These are phyloP conservation scores for Penicillium sp. DNA, from an alignment of 2,329 filamentous ascomycete genomes.

Conservation along the genomic window DNA sequence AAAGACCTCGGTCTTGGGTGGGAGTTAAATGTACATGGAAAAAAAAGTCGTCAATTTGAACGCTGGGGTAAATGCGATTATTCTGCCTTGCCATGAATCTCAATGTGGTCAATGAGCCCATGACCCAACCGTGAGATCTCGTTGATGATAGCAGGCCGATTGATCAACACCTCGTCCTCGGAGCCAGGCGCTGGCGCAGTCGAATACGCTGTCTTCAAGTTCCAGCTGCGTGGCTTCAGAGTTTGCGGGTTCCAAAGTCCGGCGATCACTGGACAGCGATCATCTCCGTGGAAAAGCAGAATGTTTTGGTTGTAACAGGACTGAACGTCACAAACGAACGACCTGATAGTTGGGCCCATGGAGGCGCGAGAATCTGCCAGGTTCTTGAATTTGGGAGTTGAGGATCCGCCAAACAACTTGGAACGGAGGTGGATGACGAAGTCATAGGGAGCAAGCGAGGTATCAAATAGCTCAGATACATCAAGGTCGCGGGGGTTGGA, in stretches of 20 bases:
- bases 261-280: constrained; percentile 59
- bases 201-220: constrained; percentile 42
- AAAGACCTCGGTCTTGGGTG: neutral
- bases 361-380: constrained; percentile 59
- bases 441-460: constrained; percentile 76
- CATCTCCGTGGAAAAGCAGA: constrained; percentile 75
- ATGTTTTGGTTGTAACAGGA: constrained; percentile 67
- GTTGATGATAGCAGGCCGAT: constrained; percentile 44
- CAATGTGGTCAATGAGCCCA: constrained; percentile 68
- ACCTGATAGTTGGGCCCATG: constrained; percentile 61
- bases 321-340: constrained; percentile 69
- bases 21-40: constrained; percentile 25
- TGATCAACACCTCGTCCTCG: constrained; percentile 34
- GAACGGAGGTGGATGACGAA: constrained; percentile 74
- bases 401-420: constrained; percentile 47
- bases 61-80: constrained; percentile 5
- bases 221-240: constrained; percentile 34
- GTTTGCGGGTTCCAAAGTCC: constrained; percentile 66
- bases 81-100: constrained; percentile 45
- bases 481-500: constrained; percentile 57
- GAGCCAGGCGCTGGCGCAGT: constrained; percentile 28
- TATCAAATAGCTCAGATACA: constrained; percentile 67
- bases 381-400: constrained; percentile 71
- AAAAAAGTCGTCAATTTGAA: constrained; percentile 10
- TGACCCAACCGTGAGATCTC: constrained; percentile 55